These are phyloP conservation scores for Lecanoromycetidae sp. DNA, from an alignment of 2,329 filamentous ascomycete species.

Conservation along the genomic window DNA sequence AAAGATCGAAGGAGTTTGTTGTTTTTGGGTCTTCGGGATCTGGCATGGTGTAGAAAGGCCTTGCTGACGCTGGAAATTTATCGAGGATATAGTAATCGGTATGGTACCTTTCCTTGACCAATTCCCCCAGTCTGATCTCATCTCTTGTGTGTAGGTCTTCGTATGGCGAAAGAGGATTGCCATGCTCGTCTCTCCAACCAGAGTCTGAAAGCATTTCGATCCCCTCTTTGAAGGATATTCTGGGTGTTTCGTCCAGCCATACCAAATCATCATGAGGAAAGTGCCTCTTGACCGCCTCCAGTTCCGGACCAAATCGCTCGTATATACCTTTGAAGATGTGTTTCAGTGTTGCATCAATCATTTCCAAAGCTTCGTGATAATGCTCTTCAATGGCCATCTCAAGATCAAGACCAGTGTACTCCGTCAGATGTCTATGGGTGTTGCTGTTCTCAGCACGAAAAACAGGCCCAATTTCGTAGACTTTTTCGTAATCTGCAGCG, in stretches of 20 bases:
- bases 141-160: slow-evolving; percentile 78
- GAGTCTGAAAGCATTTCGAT: slow-evolving; percentile 69
- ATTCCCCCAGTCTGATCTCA: slow-evolving; percentile 71
- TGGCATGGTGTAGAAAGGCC: slow-evolving; percentile 86
- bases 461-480: slow-evolving; percentile 81
- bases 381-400: slow-evolving; percentile 86
- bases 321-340: slow-evolving; percentile 63
- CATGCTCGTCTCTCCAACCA: slow-evolving; percentile 65
- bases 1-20: slow-evolving; percentile 93
- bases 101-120: slow-evolving; percentile 74
- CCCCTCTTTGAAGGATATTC: slow-evolving; percentile 68
- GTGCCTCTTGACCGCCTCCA: slow-evolving; percentile 67
- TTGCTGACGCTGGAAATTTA: slow-evolving; percentile 74
- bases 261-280: slow-evolving; percentile 80
- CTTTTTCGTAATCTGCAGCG: slow-evolving; percentile 73
- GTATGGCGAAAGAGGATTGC: slow-evolving; percentile 54
- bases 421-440: slow-evolving; percentile 84
- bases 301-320: slow-evolving; percentile 54
- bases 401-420: slow-evolving; percentile 84
- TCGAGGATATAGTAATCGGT: slow-evolving; percentile 92
- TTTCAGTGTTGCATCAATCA: slow-evolving; percentile 73
- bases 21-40: slow-evolving; percentile 58
- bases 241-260: slow-evolving; percentile 73
- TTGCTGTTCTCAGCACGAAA: slow-evolving; percentile 95
- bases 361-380: slow-evolving; percentile 73